Percentiles rank a stretch among this genome's conserved stretches.
These are phyloP conservation scores for Ogataea sp. DNA, from an alignment of 805 yeast species.

Conservation along the genomic window DNA sequence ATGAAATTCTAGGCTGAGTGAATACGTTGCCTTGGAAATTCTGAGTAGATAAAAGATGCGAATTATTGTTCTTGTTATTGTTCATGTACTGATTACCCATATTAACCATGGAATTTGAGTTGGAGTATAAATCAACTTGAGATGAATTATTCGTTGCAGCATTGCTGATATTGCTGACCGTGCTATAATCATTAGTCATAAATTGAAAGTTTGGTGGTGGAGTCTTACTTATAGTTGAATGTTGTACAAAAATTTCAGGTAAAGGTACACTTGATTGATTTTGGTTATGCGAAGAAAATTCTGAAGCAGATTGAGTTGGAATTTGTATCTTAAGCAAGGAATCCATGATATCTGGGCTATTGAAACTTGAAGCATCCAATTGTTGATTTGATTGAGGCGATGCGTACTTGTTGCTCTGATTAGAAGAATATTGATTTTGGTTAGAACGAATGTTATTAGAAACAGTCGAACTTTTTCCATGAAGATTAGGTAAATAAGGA, in stretches of 20 bases:
- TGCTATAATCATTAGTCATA: too few species aligned
- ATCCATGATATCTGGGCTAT: neutral
- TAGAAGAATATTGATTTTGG: too few species aligned
- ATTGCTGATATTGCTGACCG: neutral
- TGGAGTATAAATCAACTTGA: neutral
- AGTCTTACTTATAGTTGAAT: neutral
- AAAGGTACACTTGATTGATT: neutral
- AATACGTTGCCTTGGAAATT: slow-evolving; percentile 9
- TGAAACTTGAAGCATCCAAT: neutral
- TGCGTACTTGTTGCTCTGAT: too few species aligned
- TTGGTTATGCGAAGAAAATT: neutral
- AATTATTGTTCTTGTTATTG: neutral
- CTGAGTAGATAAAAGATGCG: neutral
- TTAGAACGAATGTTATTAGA: too few species aligned
- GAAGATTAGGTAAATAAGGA: too few species aligned
- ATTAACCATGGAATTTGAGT: neutral
- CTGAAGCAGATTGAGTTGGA: neutral
- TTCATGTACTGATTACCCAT: neutral
- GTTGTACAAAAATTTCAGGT: neutral
- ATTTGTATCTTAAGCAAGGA: neutral
- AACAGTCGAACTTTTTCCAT: too few species aligned
- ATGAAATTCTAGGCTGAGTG: slow-evolving; percentile 8
- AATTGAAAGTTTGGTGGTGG: neutral
- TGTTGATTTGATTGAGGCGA: neutral
- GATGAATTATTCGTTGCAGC: neutral